Evolutionary conservation across 2,329 filamentous ascomycete genomes (phyloP), one percentile per base, ranked within the genome.

Genomic region (Ceratocystis smalleyi): DNA sequence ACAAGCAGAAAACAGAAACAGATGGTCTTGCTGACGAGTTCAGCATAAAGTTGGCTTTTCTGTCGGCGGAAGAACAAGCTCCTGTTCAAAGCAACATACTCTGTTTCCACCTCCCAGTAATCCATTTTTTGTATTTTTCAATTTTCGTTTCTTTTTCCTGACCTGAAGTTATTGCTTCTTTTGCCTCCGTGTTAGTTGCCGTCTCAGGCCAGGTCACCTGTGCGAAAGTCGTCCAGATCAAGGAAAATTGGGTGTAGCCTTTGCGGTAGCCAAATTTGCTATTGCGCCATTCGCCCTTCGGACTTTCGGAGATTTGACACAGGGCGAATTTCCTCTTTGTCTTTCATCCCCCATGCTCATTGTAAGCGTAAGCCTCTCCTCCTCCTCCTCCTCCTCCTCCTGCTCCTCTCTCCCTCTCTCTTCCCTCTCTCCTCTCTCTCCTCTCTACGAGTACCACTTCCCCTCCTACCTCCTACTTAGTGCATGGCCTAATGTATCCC

Each of bases 281-380:
- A 61, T 61, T 61, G 59, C 61, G 49, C 61, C 61, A 63, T 61
- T 61, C 30, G 27, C 30, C 22, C 22, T 61, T 61, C 47, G 61
- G 47, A 30, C 43, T 27, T 63, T 63, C 61, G 61, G 61, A 47
- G 49, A 63, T 63, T 63, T 63, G 61, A 55, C 61, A 63, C 61
- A 63, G 61, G 61, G 61, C 35, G 43, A 47, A 63, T 32, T 57
- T 63, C 47, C 61, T 54, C 30, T 51, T 62, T 35, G 43, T 40
- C 43, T 51, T 27, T 17, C 47, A 47, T 17, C 12, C 24, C 27
- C 35, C 45, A 62, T 54, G n/a, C 32, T 63, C 17, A 12, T 43
- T 24, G 35, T 57, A 43, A n/a, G 27, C 45, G 17, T 43, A n/a
- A n/a, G n/a, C n/a, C n/a, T n/a, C n/a, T n/a, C n/a, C n/a, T n/a